Conservation (phyloP, 768 basidiomycete genomes). For the Tylopilus intermedius region DNA sequence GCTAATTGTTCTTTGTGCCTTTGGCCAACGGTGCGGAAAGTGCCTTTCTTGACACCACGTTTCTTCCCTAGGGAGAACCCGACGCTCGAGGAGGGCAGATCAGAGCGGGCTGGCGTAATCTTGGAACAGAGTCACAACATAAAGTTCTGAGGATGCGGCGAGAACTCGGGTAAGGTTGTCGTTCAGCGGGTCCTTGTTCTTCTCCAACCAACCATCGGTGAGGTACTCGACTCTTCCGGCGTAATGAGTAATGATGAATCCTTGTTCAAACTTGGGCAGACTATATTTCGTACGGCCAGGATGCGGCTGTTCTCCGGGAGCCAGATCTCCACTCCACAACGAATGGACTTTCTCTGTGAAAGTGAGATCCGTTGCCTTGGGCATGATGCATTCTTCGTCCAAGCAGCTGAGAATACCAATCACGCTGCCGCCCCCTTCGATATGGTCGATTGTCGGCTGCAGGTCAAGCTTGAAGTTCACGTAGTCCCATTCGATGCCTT, state of each 20-base stretch:
- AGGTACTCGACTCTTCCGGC: conserved; percentile 96
- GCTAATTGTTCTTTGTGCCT: no score
- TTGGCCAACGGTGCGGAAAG: no score
- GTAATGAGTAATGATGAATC: conserved; percentile 94
- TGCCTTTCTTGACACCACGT: no score
- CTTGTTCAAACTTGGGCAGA: conserved; percentile 83
- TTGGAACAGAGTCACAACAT: conserved; percentile 77
- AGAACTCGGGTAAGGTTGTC: conserved; percentile 91
- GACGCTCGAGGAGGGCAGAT: no score
- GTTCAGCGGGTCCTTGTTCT: conserved; percentile 85
- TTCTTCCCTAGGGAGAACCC: no score
- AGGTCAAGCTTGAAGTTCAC: no score
- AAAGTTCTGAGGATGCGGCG: conserved; percentile 74
- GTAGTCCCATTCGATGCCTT: no score
- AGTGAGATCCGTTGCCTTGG: conserved; percentile 88
- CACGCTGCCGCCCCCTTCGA: no score
- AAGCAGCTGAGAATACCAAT: no score
- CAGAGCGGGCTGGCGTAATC: conserved; percentile 58
- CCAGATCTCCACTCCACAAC: conserved; percentile 54
- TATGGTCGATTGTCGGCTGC: no score
- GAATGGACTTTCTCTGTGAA: conserved; percentile 89
- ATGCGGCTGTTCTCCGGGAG: conserved; percentile 48
- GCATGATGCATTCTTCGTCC: no score
- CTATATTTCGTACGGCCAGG: conserved; percentile 81
- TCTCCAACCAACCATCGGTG: conserved; percentile 49